Conservation (phyloP, 2,329 filamentous ascomycete genomes). For the Neospermospora avenae region DNA sequence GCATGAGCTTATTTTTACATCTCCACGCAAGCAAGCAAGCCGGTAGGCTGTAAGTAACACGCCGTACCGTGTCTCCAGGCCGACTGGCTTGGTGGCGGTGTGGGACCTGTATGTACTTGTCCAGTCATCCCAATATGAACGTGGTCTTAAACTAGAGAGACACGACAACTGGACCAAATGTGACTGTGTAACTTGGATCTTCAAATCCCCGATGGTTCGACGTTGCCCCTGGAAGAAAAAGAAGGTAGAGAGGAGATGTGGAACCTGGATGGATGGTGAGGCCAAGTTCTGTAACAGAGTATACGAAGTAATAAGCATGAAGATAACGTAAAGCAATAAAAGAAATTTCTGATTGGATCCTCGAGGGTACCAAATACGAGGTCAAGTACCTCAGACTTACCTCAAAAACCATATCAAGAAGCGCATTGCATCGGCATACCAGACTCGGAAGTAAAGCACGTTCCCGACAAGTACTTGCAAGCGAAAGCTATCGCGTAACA, state of each 20-base stretch:
- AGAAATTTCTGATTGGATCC: not conserved
- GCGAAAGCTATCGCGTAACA: not conserved
- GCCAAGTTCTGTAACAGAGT: not conserved
- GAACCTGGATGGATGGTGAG: not conserved
- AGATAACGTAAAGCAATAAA: not conserved
- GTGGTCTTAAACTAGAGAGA: too few relatives aligned
- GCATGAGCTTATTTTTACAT: constrained; percentile 1
- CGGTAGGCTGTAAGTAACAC: not conserved
- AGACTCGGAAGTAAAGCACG: not conserved
- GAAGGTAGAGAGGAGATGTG: not conserved
- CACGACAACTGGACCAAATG: too few relatives aligned
- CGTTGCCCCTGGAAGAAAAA: not conserved
- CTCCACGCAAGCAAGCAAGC: not conserved
- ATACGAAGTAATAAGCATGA: too few relatives aligned
- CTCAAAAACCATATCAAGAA: not conserved
- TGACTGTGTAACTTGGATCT: too few relatives aligned
- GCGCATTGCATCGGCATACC: constrained; percentile 1
- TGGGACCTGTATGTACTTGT: not conserved
- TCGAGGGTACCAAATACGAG: not conserved
- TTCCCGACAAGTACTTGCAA: not conserved
- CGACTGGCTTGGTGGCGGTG: not conserved
- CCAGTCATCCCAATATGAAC: not conserved
- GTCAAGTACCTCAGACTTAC: not conserved
- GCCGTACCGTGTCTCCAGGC: not conserved
- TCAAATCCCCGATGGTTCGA: not conserved